A percentile compares a stretch with the other conserved stretches of the same genome.
phyloP scores from a whole-genome alignment of 2,329 filamentous ascomycete genomes.

The Ramularia endophylla region DNA sequence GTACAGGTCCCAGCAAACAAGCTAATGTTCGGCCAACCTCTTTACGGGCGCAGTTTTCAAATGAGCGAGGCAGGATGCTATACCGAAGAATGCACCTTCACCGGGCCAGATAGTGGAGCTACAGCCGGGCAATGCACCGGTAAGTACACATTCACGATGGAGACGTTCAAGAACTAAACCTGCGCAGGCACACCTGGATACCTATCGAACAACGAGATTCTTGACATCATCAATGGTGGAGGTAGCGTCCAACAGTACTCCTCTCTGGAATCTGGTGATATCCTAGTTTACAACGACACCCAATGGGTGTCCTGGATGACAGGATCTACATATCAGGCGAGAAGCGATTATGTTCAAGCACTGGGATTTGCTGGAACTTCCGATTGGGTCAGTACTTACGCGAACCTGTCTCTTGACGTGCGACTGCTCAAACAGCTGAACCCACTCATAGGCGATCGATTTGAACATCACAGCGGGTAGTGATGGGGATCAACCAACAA shows the following conservation, averaged over 20 bases:
- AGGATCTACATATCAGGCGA: conserved; percentile 1
- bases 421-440: too few species aligned
- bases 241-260: conserved; percentile 8
- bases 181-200: conserved; percentile 33
- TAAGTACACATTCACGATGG: too few species aligned
- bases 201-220: conserved; percentile 32
- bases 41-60: conserved; percentile 81
- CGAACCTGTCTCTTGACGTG: too few species aligned
- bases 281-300: conserved; percentile 5
- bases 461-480: too few species aligned
- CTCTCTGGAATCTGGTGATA: conserved; percentile 2
- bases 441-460: too few species aligned
- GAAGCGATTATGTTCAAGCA: conserved; percentile 3
- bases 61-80: conserved; percentile 27
- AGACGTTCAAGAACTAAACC: too few species aligned
- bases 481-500: too few species aligned
- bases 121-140: conserved; percentile 29
- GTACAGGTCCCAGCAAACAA: conserved; percentile 58
- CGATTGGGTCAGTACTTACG: too few species aligned
- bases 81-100: conserved; percentile 23
- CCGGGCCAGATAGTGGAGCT: conserved; percentile 24
- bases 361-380: conserved; percentile 4
- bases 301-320: conserved; percentile 9
- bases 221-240: conserved; percentile 24
- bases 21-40: conserved; percentile 79